These are phyloP conservation scores for Phytophthora sp. DNA, from an alignment of 352 stramenopile species.

Conservation along the genomic window DNA sequence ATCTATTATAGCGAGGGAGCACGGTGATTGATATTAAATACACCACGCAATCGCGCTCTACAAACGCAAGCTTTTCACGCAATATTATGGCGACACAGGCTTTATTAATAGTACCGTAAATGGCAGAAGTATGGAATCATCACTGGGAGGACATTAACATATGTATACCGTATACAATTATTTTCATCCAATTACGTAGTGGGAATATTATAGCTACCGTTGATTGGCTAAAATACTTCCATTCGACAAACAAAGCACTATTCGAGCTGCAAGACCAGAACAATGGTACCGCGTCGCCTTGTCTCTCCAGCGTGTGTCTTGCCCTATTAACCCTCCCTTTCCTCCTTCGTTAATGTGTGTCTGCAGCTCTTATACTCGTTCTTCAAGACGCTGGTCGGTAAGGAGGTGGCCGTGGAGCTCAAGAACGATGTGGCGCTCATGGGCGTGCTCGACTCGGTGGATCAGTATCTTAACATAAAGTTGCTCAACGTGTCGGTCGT, in stretches of 20 bases:
- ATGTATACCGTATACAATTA: background rate
- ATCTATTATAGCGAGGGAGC: too few relatives aligned
- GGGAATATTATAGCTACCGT: background rate
- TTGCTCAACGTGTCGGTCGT: slow-evolving; percentile 96
- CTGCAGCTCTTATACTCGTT: slow-evolving; percentile 97
- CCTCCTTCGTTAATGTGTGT: background rate
- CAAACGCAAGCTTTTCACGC: too few relatives aligned
- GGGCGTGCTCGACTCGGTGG: slow-evolving; percentile 96
- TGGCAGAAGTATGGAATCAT: too few relatives aligned
- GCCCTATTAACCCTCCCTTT: slow-evolving; percentile 1
- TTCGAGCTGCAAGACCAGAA: slow-evolving; percentile 13
- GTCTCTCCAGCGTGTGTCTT: background rate
- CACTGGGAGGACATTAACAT: too few relatives aligned
- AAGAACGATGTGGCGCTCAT: slow-evolving; percentile 99
- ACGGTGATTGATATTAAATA: too few relatives aligned
- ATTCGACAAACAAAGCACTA: slow-evolving; percentile 6
- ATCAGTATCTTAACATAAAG: slow-evolving; percentile 99
- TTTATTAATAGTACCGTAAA: too few relatives aligned
- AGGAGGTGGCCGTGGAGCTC: slow-evolving; percentile 98
- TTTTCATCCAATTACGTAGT: background rate
- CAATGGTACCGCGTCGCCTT: slow-evolving; percentile 24
- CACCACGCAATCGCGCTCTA: too few relatives aligned
- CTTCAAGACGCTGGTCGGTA: slow-evolving; percentile 98
- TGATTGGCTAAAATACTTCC: slow-evolving; percentile 10
- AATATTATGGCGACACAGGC: too few relatives aligned